Evolutionary conservation across 2,329 filamentous ascomycete genomes (phyloP), one percentile per base, ranked within the genome.

Genomic region (Monosporascus sp.): DNA sequence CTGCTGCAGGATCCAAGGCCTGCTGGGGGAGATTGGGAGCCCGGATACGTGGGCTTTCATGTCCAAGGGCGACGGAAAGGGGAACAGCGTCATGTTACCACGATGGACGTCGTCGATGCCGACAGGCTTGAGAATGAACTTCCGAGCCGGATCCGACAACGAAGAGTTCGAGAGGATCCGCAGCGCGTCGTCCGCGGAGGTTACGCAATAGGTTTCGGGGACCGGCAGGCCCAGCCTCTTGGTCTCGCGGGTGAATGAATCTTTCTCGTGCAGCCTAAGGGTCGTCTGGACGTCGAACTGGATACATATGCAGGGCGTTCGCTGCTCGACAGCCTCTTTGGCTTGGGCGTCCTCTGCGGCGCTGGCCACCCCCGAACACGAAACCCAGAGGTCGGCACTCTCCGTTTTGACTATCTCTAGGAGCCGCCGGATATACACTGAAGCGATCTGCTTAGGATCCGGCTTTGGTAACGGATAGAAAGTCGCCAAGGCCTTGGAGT

Each of bases 361-460:
- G 1, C 80, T 82, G 1, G 79, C 77, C 8, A 87, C 82, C n/a
- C 83, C 85, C 0, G 87, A 89, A 61, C 87, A 89, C 20, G 82
- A 85, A 3, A 91, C 81, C 87, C 88, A 92, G 3, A 91, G 69
- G 52, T 89, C 80, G 5, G 89, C 78, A 0, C 77, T 73, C 57
- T 91, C 86, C 0, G 70, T 66, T 6, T 74, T 65, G 41, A 90
- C 75, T 26, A 91, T 76, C 8, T 80, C 69, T 2, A 88, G 65
- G 3, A 91, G 67, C 0, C 73, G 71, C 15, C 76, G 69, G 15
- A 81, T 74, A 61, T 91, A 90, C 1, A 69, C 68, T 18, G 75
- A 72, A 5, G 72, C 55, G n/a, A 57, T 52, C 11, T 52, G 49
- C 1, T 51, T 49, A 17, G 20, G 14, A 18, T 63, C 56, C 51